These are phyloP conservation scores for Russula brevipes DNA, from an alignment of 768 basidiomycete species.

Conservation along the genomic window DNA sequence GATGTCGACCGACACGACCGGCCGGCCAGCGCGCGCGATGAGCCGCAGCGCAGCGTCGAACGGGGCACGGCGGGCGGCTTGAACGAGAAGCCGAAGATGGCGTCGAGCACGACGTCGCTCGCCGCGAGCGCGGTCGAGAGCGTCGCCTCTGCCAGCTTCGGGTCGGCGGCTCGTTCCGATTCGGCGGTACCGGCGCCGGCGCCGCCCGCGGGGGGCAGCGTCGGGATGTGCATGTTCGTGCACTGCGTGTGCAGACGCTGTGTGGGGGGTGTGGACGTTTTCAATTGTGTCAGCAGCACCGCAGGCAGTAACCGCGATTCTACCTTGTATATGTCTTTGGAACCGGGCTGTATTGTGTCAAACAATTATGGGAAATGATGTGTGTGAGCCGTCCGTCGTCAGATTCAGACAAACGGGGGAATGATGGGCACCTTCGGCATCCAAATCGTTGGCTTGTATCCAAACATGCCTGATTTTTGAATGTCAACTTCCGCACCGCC, in stretches of 20 bases:
- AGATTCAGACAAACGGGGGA: not conserved
- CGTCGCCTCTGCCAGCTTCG: conserved; percentile 32
- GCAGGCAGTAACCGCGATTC: too few species aligned
- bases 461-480: conserved; percentile 68
- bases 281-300: too few species aligned
- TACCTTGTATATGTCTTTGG: conserved; percentile 90
- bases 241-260: conserved; percentile 84
- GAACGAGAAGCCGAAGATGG: conserved; percentile 98
- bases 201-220: conserved; percentile 41
- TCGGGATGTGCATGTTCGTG: conserved; percentile 78
- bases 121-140: conserved; percentile 48
- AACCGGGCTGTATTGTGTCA: conserved; percentile 60
- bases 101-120: conserved; percentile 85
- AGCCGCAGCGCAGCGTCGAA: conserved; percentile 74
- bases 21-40: conserved; percentile 56
- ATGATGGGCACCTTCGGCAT: conserved; percentile 75
- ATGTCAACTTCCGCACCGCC: not conserved
- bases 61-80: conserved; percentile 83
- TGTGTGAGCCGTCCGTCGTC: not conserved
- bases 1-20: conserved; percentile 93
- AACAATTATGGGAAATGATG: not conserved
- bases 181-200: too few species aligned
- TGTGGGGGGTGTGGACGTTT: too few species aligned
- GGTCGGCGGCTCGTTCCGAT: conserved; percentile 31
- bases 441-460: conserved; percentile 83